A percentile compares a stretch with the other conserved stretches of the same genome.
These are phyloP conservation scores for Talaromyces ruber DNA, from an alignment of 495 filamentous ascomycete genomes.

Conservation along the genomic window DNA sequence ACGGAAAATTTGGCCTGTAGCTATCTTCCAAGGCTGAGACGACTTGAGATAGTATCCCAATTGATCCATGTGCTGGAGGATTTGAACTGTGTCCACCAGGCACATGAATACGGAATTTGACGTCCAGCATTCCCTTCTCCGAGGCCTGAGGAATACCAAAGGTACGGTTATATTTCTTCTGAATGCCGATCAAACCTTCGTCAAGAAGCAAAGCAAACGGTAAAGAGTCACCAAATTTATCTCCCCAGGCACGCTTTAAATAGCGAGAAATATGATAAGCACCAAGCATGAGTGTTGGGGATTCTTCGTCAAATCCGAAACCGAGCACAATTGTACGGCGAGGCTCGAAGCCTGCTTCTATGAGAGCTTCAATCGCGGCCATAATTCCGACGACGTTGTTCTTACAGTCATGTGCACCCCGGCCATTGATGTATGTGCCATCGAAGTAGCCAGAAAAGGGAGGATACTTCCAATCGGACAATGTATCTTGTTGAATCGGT, in stretches of 20 bases:
- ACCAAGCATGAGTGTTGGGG: conserved; percentile 36
- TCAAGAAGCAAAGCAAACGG: conserved; percentile 25
- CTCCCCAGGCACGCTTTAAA: conserved; percentile 42
- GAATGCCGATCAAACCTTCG: conserved; percentile 38
- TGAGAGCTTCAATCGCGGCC: conserved; percentile 46
- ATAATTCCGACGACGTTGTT: conserved; percentile 49
- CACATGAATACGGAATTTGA: conserved; percentile 44
- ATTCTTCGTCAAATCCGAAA: conserved; percentile 59
- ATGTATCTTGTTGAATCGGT: conserved; percentile 40
- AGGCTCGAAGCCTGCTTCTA: conserved; percentile 42
- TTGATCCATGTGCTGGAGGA: conserved; percentile 49
- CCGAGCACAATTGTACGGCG: conserved; percentile 46
- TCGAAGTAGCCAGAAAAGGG: conserved; percentile 51
- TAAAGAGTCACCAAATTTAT: conserved; percentile 36
- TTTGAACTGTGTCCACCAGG: conserved; percentile 50
- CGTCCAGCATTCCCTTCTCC: conserved; percentile 51
- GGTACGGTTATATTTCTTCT: conserved; percentile 30
- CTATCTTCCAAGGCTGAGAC: conserved; percentile 44
- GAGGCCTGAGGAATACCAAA: conserved; percentile 46
- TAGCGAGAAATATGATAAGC: conserved; percentile 34
- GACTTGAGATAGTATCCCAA: conserved; percentile 50
- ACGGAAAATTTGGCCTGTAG: conserved; percentile 25
- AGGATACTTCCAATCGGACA: conserved; percentile 48
- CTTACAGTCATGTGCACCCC: conserved; percentile 50
- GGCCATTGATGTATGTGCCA: conserved; percentile 49